Percentiles rank a stretch among this genome's conserved stretches.
Conservation (phyloP, 2,329 filamentous ascomycete species). For the Sphaerulina populicola region DNA sequence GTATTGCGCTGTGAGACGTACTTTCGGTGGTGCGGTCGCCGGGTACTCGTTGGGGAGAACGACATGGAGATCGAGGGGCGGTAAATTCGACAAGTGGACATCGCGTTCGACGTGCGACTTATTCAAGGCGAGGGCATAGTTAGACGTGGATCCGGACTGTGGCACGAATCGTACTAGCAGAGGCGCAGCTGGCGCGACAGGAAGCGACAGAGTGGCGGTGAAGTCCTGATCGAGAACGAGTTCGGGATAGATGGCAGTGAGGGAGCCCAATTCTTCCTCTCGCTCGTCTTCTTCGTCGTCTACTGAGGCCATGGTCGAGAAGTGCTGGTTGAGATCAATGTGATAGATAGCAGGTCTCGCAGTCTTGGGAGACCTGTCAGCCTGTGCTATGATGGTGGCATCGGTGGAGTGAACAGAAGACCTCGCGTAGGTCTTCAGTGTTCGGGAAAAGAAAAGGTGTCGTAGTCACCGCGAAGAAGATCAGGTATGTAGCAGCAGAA, state of each 20-base stretch:
- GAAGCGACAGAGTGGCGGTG: slow-evolving; percentile 47
- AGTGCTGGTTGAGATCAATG: background rate
- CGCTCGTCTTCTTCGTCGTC: slow-evolving; percentile 47
- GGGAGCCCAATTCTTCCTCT: slow-evolving; percentile 50
- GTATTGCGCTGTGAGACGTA: slow-evolving; percentile 43
- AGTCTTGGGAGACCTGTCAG: slow-evolving; percentile 17
- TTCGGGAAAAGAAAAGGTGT: background rate
- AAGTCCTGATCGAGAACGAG: slow-evolving; percentile 44
- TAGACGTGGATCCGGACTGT: slow-evolving; percentile 2
- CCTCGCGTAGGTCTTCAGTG: slow-evolving; percentile 2
- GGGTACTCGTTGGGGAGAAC: slow-evolving; percentile 51
- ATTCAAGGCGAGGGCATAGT: slow-evolving; percentile 9
- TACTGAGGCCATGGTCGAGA: slow-evolving; percentile 9
- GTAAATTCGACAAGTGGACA: slow-evolving; percentile 48
- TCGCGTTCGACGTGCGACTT: slow-evolving; percentile 31
- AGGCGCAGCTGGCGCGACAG: slow-evolving; percentile 48
- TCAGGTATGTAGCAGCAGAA: background rate
- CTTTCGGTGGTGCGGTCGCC: slow-evolving; percentile 42
- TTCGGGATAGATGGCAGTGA: slow-evolving; percentile 57
- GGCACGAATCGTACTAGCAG: slow-evolving; percentile 35
- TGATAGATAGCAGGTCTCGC: slow-evolving; percentile 15
- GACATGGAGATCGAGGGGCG: slow-evolving; percentile 47
- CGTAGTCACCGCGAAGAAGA: too few species aligned
- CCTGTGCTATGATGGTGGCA: slow-evolving; percentile 23
- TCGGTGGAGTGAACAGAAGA: slow-evolving; percentile 7